Base-by-base conservation (phyloP, 1,139 yeast species). In the Candida neerlandica region DNA sequence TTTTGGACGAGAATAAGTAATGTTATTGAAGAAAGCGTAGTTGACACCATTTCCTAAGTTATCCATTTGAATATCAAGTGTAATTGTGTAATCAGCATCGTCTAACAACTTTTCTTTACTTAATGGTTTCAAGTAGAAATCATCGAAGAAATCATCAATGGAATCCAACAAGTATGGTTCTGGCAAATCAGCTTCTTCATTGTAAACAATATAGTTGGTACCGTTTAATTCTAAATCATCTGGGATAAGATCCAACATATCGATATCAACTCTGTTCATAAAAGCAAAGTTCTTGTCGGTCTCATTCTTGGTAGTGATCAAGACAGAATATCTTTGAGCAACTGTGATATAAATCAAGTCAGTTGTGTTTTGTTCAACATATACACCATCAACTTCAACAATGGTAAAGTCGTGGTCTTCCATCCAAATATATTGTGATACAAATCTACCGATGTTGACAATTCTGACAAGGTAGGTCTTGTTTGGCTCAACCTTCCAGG, bases 321-420 rank as follows among this genome's bases (percentile, higher is more conserved):
- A 71, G 1, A 85, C 86, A 43, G 84, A 73, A 58, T 83, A 78
- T 64, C 95, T 76, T 68, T 87, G 94, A 33, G 90, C 95, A 33
- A 84, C 86, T 1, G 90, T 75, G 42, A 87, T 62, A 60, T 86
- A 85, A 44, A 86, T 58, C 63, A 81, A 71, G 41, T 80, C 77
- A n/a, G 87, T 80, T 4, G 66, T 71, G 50, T 75, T 73, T 12
- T 86, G 86, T 54, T 83, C 73, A 16, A 84, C 85, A 51, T 77
- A 80, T 26, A 84, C 75, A 53, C 95, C 95, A 66, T 87, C 95
- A 21, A 85, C 82, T 63, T 86, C 94, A 46, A 87, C 88, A 47
- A 87, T 75, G 27, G 80, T 79, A 54, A 87, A 69, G 15, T 78
- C 81, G 62, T 86, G 92, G 58, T 80, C 90, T 60, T 86, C 90